A percentile compares a stretch with the other conserved stretches of the same genome.
phyloP scores from a whole-genome alignment of 2,329 filamentous ascomycete genomes.

The Pyrenochaeta sp. region DNA sequence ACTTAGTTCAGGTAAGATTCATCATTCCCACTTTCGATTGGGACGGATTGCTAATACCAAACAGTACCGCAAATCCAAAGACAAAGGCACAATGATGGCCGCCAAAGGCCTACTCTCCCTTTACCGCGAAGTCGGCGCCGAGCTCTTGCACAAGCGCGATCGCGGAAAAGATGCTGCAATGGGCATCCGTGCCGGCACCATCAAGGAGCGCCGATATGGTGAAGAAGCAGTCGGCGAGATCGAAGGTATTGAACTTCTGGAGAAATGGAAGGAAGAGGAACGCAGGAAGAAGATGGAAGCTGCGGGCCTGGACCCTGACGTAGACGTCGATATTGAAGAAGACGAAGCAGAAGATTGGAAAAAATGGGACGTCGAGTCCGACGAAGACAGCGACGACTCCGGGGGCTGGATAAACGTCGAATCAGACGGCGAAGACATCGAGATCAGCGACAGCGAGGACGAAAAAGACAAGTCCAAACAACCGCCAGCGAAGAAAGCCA shows the following conservation, averaged over 20 bases:
- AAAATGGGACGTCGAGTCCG: conserved; percentile 69
- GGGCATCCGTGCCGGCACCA: conserved; percentile 76
- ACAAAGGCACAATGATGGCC: conserved; percentile 99
- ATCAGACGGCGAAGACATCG: conserved; percentile 79
- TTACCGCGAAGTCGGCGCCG: conserved; percentile 89
- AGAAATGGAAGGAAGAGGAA: conserved; percentile 93
- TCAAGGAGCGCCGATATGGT: conserved; percentile 80
- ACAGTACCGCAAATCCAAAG: conserved; percentile 89
- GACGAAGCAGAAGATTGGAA: conserved; percentile 65
- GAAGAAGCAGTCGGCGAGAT: conserved; percentile 85
- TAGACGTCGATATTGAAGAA: conserved; percentile 67
- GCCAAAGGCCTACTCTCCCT: conserved; percentile 89
- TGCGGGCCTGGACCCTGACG: conserved; percentile 70
- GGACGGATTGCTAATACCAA: conserved; percentile 8
- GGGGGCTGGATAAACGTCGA: conserved; percentile 94
- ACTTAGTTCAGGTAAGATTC: conserved; percentile 74
- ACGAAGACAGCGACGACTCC: conserved; percentile 70
- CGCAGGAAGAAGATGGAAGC: conserved; percentile 75
- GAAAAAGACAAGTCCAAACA: conserved; percentile 59
- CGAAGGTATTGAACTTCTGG: conserved; percentile 89
- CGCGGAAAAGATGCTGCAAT: conserved; percentile 92
- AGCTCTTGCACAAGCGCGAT: conserved; percentile 87
- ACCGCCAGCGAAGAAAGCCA: conserved; percentile 71
- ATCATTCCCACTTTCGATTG: background rate
- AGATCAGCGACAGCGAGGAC: conserved; percentile 77